Conservation (phyloP, 192 early-diverging fungal genomes). For the Backusella mclennaniae region DNA sequence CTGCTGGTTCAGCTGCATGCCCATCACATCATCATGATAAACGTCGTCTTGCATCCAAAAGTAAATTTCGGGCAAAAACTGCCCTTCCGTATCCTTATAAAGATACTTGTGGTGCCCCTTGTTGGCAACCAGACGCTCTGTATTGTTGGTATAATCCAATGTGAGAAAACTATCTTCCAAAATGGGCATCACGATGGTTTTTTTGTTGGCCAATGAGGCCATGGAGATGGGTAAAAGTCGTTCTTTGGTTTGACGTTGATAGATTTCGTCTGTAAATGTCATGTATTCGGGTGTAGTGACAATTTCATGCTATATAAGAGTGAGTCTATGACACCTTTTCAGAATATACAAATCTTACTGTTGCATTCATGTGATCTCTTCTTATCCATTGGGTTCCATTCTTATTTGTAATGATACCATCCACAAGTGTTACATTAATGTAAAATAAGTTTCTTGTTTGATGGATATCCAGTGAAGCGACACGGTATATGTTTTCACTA, state of each 20-base stretch:
- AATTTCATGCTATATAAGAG: background rate
- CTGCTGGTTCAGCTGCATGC: constrained; percentile 11
- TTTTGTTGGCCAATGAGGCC: background rate
- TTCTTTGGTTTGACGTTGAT: constrained; percentile 9
- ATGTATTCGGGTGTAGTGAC: constrained; percentile 14
- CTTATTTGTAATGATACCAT: background rate
- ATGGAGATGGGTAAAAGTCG: constrained; percentile 7
- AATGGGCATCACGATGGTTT: constrained; percentile 10
- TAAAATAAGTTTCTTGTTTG: constrained; percentile 3
- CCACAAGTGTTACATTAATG: constrained; percentile 6
- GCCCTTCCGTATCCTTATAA: background rate
- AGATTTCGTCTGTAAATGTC: constrained; percentile 22
- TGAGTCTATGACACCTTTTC: too few relatives aligned
- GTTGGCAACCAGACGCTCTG: background rate
- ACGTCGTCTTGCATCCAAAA: constrained; percentile 5
- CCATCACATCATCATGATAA: background rate
- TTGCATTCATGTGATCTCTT: background rate
- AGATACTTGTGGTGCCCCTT: background rate
- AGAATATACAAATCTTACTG: background rate
- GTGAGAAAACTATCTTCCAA: constrained; percentile 4
- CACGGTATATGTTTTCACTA: constrained; percentile 12
- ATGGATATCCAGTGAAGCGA: constrained; percentile 15
- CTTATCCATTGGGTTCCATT: background rate
- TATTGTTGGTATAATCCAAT: constrained; percentile 18
- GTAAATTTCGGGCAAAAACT: constrained; percentile 10